Evolutionary conservation across 306 rosid genomes (phyloP), one percentile per base, ranked within the genome.

Genomic region (Medicago arabica): DNA sequence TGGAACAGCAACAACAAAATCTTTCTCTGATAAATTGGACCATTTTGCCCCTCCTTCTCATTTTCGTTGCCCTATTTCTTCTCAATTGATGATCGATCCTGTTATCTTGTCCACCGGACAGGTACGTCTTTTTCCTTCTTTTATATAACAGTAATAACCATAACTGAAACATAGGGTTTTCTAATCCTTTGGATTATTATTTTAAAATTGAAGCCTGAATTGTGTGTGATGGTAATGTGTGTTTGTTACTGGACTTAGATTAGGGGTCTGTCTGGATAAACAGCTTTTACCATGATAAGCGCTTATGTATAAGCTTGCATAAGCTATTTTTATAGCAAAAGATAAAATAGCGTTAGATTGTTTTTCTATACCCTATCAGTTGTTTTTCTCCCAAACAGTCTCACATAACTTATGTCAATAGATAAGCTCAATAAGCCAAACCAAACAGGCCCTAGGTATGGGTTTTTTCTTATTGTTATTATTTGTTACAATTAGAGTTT

Each of bases 41-140:
- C 70, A 81, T 3, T 76, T 61, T 25, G 8, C 23, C 63, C 67
- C 79, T 61, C 98, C 96, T 57, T 63, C 85, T 3, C 72, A 82
- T 58, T 93, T 90, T 57, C 87, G 86, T 15, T 93, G 98, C 47
- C 97, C 98, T 74, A 90, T 93, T 65, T 90, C 98, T 6, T 82
- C 75, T 62, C 86, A 85, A 46, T 83, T 93, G 81, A 93, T 93
- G 96, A 60, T 31, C 12, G 98, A 93, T 57, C 98, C 98, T 72
- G 96, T 93, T 71, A 74, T 91, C 75, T 81, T 90, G 75, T 82
- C 86, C 71, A 87, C 97, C 44, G 97, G 98, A 47, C 90, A 87
- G 97, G 98, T 91, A 46, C 0, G 0, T 12, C 9, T n/a, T 1
- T 18, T 13, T 8, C 9, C 14, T 59, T 59, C 23, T 21, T 25